phyloP scores from a whole-genome alignment of 306 rosid genomes.

The Malus asiatica region DNA sequence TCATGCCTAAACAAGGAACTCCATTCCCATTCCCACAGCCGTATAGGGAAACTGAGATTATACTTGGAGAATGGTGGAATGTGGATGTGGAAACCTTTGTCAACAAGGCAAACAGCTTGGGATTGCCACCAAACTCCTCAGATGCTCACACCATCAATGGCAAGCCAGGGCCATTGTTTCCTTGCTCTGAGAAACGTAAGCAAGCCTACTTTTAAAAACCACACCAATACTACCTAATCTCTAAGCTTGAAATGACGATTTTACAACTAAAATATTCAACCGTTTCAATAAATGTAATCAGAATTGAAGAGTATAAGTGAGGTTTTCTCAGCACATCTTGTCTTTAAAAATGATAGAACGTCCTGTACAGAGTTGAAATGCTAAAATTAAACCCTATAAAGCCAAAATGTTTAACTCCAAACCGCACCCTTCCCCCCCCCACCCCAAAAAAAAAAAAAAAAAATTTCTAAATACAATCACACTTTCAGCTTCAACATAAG shows the following conservation, averaged over 20 bases:
- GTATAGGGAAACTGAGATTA: conserved; percentile 45
- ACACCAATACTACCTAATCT: no score
- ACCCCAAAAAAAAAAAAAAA: background rate
- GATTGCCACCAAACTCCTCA: conserved; percentile 75
- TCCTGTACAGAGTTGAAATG: no score
- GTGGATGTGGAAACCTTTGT: conserved; percentile 64
- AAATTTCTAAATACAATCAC: background rate
- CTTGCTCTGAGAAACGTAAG: conserved; percentile 84
- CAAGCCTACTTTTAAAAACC: background rate
- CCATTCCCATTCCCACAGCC: conserved; percentile 73
- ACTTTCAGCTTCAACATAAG: background rate
- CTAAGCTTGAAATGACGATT: no score
- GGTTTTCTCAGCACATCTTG: no score
- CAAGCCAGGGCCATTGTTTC: conserved; percentile 86
- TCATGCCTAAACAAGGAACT: conserved; percentile 65
- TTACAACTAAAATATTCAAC: no score
- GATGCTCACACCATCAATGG: conserved; percentile 94
- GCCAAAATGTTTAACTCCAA: background rate
- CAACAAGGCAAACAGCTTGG: conserved; percentile 58
- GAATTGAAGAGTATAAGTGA: no score
- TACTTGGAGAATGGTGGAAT: conserved; percentile 87
- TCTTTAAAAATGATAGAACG: no score
- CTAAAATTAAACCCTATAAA: no score
- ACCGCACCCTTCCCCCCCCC: background rate
- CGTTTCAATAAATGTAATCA: background rate